A percentile compares a stretch with the other conserved stretches of the same genome.
These are phyloP conservation scores for Dipteronia dyeriana DNA, from an alignment of 345 rosid species.

Conservation along the genomic window DNA sequence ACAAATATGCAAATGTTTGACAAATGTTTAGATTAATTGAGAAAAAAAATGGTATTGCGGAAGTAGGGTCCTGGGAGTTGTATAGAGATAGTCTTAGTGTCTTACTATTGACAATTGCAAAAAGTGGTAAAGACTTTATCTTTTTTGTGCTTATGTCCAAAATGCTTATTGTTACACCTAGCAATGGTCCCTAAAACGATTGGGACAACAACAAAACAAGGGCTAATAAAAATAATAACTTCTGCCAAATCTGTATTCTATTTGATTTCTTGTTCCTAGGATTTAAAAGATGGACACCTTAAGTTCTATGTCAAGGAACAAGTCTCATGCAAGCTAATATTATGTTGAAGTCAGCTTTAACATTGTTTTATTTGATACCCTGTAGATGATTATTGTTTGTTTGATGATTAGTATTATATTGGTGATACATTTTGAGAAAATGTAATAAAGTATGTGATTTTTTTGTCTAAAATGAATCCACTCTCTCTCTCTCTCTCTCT, in stretches of 20 bases:
- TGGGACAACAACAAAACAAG: too few species aligned
- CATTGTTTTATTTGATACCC: background rate
- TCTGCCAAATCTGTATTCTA: background rate
- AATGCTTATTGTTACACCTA: conserved; percentile 1
- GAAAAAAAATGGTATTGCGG: background rate
- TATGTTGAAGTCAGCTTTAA: background rate
- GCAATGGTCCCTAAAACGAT: background rate
- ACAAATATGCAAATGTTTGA: background rate
- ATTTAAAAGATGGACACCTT: background rate
- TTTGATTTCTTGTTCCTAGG: background rate
- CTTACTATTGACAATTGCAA: background rate
- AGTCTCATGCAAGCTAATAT: too few species aligned
- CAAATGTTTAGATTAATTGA: background rate
- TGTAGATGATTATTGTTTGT: background rate
- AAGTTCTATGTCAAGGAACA: background rate
- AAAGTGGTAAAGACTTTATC: background rate
- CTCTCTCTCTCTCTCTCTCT: too few species aligned
- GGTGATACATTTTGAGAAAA: background rate
- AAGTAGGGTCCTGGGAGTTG: background rate
- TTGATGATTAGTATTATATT: background rate
- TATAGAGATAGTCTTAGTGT: background rate
- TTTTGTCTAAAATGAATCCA: background rate
- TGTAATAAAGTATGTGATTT: background rate
- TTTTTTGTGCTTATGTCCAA: background rate
- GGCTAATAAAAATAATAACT: background rate